Percentiles rank a stretch among this genome's conserved stretches.
These are phyloP conservation scores for Monosporozyma siamensis DNA, from an alignment of 805 yeast genomes.

Conservation along the genomic window DNA sequence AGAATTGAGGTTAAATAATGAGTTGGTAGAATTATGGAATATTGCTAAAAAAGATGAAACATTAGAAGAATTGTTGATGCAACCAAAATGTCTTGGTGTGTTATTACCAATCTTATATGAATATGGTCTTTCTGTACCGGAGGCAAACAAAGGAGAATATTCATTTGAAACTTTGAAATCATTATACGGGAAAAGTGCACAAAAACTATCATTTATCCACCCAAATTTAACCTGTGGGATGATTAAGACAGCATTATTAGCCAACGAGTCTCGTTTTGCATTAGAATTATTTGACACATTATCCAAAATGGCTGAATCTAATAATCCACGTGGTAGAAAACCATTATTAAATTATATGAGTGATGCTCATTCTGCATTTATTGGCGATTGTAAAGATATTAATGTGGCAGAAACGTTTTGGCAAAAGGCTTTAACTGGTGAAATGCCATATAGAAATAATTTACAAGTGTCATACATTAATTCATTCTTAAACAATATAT, in stretches of 20 bases:
- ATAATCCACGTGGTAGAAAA: constrained; percentile 1
- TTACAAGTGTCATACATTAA: constrained; percentile 63
- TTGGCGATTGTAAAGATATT: constrained; percentile 63
- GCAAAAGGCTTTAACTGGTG: constrained; percentile 53
- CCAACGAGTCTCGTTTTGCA: constrained; percentile 54
- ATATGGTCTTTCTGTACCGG: constrained; percentile 12
- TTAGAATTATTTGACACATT: constrained; percentile 49
- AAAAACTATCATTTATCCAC: constrained; percentile 16
- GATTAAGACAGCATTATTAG: constrained; percentile 56
- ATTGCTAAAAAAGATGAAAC: constrained; percentile 18
- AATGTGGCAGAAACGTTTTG: constrained; percentile 60
- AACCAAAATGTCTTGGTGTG: constrained; percentile 54
- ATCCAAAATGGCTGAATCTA: constrained; percentile 27
- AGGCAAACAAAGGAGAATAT: constrained; percentile 29
- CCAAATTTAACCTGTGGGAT: constrained; percentile 51
- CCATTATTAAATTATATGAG: constrained; percentile 36
- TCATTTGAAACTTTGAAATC: constrained; percentile 47
- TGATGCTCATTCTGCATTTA: constrained; percentile 64
- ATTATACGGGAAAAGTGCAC: constrained; percentile 38
- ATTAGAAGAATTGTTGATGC: constrained; percentile 34
- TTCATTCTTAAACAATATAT: constrained; percentile 48
- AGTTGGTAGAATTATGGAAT: constrained; percentile 61
- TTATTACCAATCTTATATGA: constrained; percentile 56
- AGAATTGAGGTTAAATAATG: constrained; percentile 47
- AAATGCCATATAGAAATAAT: constrained; percentile 59